Base-by-base conservation (phyloP, 2,329 filamentous ascomycete genomes). In the Pseudogymnoascus verrucosus region DNA sequence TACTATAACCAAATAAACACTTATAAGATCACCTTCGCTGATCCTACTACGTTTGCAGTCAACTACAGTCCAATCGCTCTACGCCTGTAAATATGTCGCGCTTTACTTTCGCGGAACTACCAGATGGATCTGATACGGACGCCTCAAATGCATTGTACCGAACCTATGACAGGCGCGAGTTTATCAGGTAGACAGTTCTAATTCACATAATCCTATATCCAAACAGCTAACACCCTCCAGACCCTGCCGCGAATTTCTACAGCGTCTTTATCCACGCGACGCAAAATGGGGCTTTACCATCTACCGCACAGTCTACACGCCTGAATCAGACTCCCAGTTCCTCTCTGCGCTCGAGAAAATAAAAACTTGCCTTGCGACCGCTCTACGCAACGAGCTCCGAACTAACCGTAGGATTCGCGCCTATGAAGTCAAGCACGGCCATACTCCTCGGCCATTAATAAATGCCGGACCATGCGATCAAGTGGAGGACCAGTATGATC, bases 301-400 rank as follows among this genome's bases (percentile, higher is more conserved):
- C 42, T 70, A 68, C 62, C 65, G 68, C 36, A 69, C 67, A 10
- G 65, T 69, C 42, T 69, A 69, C 44, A 69, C 67, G 3, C 42
- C 67, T 11, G 67, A 70, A 64, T 68, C 69, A 4, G 66, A 70
- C 40, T n/a, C 63, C 23, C 31, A 65, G 12, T 70, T 66, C 66
- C 63, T 63, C 28, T n/a, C 60, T 21, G 62, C 62, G 19, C 34
- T 69, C 21, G 64, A 63, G 34, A 69, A 69, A 61, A 47, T 47
- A 23, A 47, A 47, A 47, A 47, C 42, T 12, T 47, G 42, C 42
- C 4, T 47, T 23, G 19, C 19, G 16, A 23, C 26, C 42, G n/a
- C 42, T 4, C 19, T 47, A 4, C 42, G 42, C 21, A 0, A 6
- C 10, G 42, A 47, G n/a, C 19, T 47, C 42, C 10, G 11, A 47